Evolutionary conservation across 2,329 filamentous ascomycete species (phyloP).

Genomic region (Fusarium pininemorale): DNA sequence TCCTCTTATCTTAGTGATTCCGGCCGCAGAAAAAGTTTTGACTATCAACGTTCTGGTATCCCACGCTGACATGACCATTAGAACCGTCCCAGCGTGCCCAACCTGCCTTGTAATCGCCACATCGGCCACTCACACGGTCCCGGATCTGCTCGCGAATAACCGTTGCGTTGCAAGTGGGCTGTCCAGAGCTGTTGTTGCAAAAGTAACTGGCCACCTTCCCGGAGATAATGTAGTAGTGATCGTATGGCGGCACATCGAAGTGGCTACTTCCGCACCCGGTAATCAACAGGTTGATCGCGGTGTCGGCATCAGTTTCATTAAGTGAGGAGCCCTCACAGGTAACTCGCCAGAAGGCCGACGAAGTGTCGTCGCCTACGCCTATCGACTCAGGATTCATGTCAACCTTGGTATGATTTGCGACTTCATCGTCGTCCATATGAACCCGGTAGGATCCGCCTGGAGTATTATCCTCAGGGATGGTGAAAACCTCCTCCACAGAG

Average conservation of each 20-base stretch:
- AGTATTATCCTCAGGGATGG: neutral
- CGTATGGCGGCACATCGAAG: neutral
- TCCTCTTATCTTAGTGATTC: neutral
- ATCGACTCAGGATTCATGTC: neutral
- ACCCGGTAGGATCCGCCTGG: neutral
- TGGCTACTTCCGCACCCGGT: neutral
- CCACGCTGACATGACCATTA: neutral
- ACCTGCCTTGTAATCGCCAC: neutral
- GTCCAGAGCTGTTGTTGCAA: neutral
- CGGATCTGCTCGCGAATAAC: neutral
- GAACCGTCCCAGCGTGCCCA: neutral
- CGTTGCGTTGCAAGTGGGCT: neutral
- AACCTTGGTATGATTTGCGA: neutral
- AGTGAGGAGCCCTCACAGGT: neutral
- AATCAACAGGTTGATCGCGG: neutral
- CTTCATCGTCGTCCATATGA: neutral
- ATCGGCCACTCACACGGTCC: neutral
- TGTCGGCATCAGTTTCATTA: neutral
- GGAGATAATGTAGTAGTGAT: neutral
- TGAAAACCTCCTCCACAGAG: neutral
- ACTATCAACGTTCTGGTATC: neutral
- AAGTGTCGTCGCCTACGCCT: neutral
- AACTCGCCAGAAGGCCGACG: neutral
- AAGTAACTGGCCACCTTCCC: neutral
- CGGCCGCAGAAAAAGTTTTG: neutral